phyloP scores from a whole-genome alignment of 805 yeast genomes.

The Yamadazyma sp. region DNA sequence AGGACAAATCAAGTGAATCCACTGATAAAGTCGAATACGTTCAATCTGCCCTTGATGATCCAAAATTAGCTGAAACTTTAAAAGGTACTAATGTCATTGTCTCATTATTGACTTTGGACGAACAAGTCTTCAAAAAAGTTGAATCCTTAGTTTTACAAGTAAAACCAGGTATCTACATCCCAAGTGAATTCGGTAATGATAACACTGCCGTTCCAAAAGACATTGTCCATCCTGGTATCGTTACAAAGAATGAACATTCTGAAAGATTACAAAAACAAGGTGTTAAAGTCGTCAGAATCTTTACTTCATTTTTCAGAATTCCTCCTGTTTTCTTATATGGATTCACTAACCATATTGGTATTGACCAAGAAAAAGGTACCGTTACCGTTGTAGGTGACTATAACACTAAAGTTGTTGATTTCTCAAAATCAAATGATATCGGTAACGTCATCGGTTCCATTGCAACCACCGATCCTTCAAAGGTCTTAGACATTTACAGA shows the following conservation, averaged over 20 bases:
- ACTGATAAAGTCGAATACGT: constrained; percentile 40
- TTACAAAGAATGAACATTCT: constrained; percentile 29
- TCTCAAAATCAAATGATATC: constrained; percentile 39
- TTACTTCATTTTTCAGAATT: constrained; percentile 33
- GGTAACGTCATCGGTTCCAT: constrained; percentile 43
- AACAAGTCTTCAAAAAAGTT: constrained; percentile 19
- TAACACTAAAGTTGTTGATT: constrained; percentile 25
- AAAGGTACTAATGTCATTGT: constrained; percentile 49
- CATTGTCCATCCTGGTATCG: constrained; percentile 31
- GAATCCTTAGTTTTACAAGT: constrained; percentile 37
- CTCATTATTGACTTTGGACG: constrained; percentile 22
- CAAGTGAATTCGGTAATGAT: constrained; percentile 60
- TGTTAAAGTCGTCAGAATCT: constrained; percentile 44
- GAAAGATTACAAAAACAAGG: constrained; percentile 35
- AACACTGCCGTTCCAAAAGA: constrained; percentile 18
- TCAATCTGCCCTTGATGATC: constrained; percentile 25
- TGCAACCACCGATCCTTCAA: constrained; percentile 31
- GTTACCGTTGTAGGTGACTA: constrained; percentile 35
- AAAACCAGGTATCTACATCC: constrained; percentile 52
- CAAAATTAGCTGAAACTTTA: constrained; percentile 33
- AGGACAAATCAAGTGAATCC: constrained; percentile 22
- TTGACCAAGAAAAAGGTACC: constrained; percentile 18
- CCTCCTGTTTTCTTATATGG: constrained; percentile 1
- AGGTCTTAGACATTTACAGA: constrained; percentile 40
- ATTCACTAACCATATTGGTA: constrained; percentile 31